These are phyloP conservation scores for Nicotiana obtusifolia DNA, from an alignment of 257 asterid genomes.

Conservation along the genomic window DNA sequence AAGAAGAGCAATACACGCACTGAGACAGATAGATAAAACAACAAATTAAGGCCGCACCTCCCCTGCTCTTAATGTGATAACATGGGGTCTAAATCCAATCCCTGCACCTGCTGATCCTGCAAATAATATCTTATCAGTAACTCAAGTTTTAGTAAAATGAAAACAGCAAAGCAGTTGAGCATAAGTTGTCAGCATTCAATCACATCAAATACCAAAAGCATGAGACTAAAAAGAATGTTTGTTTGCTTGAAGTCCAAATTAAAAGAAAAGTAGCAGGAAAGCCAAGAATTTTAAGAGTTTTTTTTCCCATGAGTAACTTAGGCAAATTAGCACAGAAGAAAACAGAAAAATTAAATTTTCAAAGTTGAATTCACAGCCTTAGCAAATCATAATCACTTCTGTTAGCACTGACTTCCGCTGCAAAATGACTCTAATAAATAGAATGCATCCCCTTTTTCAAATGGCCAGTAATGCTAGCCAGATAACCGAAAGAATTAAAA, in stretches of 20 bases:
- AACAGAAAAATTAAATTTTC: not conserved
- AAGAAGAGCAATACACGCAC: not conserved
- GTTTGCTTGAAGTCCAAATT: too few relatives aligned
- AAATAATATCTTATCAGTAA: conserved; percentile 5
- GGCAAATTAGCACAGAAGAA: not conserved
- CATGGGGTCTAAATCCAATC: conserved; percentile 15
- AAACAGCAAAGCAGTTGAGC: not conserved
- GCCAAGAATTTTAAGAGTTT: too few relatives aligned
- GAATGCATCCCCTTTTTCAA: not conserved
- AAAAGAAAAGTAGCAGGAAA: too few relatives aligned
- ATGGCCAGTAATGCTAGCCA: not conserved
- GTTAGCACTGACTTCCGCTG: not conserved
- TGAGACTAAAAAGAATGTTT: not conserved
- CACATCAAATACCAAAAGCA: not conserved
- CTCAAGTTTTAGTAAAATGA: not conserved
- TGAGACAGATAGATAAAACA: not conserved
- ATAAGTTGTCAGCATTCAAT: not conserved
- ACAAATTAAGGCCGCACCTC: conserved; percentile 12
- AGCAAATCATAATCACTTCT: not conserved
- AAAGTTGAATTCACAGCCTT: not conserved
- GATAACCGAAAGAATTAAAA: not conserved
- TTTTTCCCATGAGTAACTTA: too few relatives aligned
- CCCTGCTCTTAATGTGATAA: conserved; percentile 18
- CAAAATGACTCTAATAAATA: not conserved
- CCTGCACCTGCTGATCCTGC: conserved; percentile 19